Evolutionary conservation across 2,329 filamentous ascomycete species (phyloP).

Genomic region (Penicillium glabrum): DNA sequence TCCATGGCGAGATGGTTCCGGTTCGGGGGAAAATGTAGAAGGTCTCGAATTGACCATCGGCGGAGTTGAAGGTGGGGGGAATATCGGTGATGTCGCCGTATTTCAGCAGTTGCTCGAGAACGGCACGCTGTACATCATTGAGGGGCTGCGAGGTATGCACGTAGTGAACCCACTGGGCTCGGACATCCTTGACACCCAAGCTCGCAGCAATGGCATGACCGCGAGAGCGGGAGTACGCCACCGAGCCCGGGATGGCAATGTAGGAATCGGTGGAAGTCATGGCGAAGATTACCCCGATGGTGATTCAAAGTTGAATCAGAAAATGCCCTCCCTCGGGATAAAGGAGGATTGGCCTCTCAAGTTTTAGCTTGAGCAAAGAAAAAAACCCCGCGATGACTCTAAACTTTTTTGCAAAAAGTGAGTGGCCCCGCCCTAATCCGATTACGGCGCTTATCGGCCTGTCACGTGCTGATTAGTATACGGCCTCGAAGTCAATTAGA

Average conservation of each 20-base stretch:
- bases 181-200: conserved; percentile 45
- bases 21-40: conserved; percentile 78
- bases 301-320: background rate
- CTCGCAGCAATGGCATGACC: conserved; percentile 43
- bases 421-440: conserved; percentile 25
- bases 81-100: conserved; percentile 59
- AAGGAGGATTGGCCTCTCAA: conserved; percentile 26
- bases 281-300: conserved; percentile 16
- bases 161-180: conserved; percentile 61
- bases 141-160: conserved; percentile 58
- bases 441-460: conserved; percentile 20
- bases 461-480: conserved; percentile 21
- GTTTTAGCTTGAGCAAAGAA: conserved; percentile 24
- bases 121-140: conserved; percentile 47
- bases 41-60: conserved; percentile 54
- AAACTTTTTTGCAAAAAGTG: conserved; percentile 20
- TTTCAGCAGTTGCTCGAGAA: conserved; percentile 60
- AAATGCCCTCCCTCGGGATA: conserved; percentile 16
- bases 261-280: conserved; percentile 38
- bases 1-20: conserved; percentile 89
- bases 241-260: conserved; percentile 41
- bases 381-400: conserved; percentile 24
- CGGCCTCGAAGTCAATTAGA: background rate
- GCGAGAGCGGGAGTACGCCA: conserved; percentile 48
- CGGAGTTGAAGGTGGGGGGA: conserved; percentile 42